A percentile compares a stretch with the other conserved stretches of the same genome.
Conservation (phyloP, 257 asterid species). For the Fraxinus quadrangulata region DNA sequence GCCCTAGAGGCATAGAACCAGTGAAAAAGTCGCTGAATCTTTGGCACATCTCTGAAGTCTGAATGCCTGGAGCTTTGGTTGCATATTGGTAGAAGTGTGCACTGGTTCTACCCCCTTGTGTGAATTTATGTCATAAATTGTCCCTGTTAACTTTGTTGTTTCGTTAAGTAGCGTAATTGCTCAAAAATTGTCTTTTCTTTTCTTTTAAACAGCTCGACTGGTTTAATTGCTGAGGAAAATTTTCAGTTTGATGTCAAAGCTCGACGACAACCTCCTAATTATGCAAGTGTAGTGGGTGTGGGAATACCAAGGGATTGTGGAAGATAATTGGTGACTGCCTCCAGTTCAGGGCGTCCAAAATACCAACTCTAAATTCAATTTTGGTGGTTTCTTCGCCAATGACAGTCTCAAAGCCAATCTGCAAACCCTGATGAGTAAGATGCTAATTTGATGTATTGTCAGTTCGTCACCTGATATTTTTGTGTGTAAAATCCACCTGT, state of each 20-base stretch:
- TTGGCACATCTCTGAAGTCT: conserved; percentile 88
- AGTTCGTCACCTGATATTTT: not conserved
- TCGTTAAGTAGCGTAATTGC: conserved; percentile 27
- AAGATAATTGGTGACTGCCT: conserved; percentile 98
- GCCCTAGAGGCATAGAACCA: conserved; percentile 99
- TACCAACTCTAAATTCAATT: conserved; percentile 90
- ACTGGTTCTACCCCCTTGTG: conserved; percentile 93
- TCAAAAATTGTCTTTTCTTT: conserved; percentile 19
- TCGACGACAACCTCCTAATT: conserved; percentile 86
- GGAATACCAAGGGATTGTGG: conserved; percentile 93
- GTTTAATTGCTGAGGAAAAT: conserved; percentile 81
- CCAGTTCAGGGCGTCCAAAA: conserved; percentile 79
- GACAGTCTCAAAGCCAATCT: conserved; percentile 90
- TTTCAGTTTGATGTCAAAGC: conserved; percentile 73
- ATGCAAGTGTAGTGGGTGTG: conserved; percentile 90
- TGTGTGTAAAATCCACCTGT: too few relatives aligned
- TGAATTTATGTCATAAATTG: conserved; percentile 25
- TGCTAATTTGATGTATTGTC: conserved; percentile 21
- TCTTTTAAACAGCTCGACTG: conserved; percentile 74
- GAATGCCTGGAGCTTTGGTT: conserved; percentile 99
- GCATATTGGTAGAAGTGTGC: conserved; percentile 96
- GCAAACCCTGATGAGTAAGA: conserved; percentile 93
- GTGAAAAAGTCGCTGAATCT: conserved; percentile 78
- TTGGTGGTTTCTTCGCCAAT: conserved; percentile 78
- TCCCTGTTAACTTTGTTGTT: conserved; percentile 19